These are phyloP conservation scores for Saitozyma sp. DNA, from an alignment of 768 basidiomycete species.

Conservation along the genomic window DNA sequence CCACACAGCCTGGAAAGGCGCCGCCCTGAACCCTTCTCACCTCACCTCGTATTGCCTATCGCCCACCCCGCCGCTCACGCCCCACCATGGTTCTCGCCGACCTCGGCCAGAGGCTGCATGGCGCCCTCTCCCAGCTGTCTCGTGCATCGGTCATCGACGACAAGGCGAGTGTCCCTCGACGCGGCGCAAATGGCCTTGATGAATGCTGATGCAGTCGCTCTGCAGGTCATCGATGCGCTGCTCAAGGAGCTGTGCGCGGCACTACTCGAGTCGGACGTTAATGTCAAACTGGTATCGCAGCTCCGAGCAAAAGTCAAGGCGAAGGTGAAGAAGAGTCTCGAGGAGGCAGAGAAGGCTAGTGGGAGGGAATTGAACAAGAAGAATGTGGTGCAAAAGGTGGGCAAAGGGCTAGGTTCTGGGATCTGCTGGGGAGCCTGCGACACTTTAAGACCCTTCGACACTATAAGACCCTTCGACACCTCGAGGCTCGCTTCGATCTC, in stretches of 20 bases:
- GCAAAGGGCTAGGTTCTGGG: too few relatives aligned
- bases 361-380: slow-evolving; percentile 75
- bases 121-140: slow-evolving; percentile 85
- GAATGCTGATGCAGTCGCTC: not conserved
- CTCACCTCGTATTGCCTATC: not conserved
- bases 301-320: slow-evolving; percentile 85
- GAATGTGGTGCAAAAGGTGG: slow-evolving; percentile 91
- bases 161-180: slow-evolving; percentile 60
- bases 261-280: slow-evolving; percentile 93
- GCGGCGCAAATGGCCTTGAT: not conserved
- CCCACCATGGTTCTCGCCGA: slow-evolving; percentile 86
- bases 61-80: not conserved
- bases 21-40: not conserved
- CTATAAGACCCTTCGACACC: not conserved
- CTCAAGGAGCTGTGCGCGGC: slow-evolving; percentile 95
- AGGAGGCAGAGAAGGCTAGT: slow-evolving; percentile 70
- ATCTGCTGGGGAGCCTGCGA: too few relatives aligned
- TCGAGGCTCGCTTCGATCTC: not conserved
- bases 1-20: too few relatives aligned
- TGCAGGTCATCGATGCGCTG: slow-evolving; percentile 84
- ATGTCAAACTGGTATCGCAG: slow-evolving; percentile 89
- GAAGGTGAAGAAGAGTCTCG: slow-evolving; percentile 57
- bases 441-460: not conserved
- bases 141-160: slow-evolving; percentile 86
- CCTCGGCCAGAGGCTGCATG: slow-evolving; percentile 88